Percentiles rank a stretch among this genome's conserved stretches.
phyloP scores from a whole-genome alignment of 352 stramenopile species.

The Phytophthora meadii region DNA sequence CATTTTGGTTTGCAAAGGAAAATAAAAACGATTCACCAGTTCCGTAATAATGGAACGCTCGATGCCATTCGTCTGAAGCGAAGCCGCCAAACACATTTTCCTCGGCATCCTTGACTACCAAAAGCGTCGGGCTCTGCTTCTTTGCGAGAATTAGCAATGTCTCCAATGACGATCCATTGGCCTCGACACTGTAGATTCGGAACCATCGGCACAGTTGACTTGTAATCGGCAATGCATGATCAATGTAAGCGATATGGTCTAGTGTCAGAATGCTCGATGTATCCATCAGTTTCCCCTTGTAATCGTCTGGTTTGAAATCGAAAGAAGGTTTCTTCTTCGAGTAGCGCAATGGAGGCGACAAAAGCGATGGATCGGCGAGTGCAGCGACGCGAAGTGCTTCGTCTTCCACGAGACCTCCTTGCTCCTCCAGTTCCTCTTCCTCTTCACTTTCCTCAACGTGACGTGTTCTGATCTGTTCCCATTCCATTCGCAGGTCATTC shows the following conservation, averaged over 20 bases:
- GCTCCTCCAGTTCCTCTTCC: constrained; percentile 32
- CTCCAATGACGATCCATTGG: constrained; percentile 80
- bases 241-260: constrained; percentile 75
- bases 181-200: constrained; percentile 81
- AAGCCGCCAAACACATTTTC: constrained; percentile 87
- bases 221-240: constrained; percentile 78
- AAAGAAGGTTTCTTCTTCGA: constrained; percentile 63
- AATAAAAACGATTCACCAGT: constrained; percentile 92
- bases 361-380: constrained; percentile 18
- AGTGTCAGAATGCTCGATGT: constrained; percentile 74
- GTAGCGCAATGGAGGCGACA: constrained; percentile 32
- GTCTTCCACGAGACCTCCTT: constrained; percentile 33
- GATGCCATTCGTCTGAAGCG: constrained; percentile 80
- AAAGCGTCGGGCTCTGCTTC: constrained; percentile 75
- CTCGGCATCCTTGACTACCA: constrained; percentile 83
- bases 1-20: constrained; percentile 61
- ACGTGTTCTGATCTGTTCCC: constrained; percentile 56
- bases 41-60: constrained; percentile 87
- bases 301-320: constrained; percentile 66
- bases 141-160: constrained; percentile 74
- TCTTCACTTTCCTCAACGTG: constrained; percentile 35
- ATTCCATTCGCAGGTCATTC: constrained; percentile 74
- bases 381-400: constrained; percentile 34
- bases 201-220: constrained; percentile 85
- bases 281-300: constrained; percentile 77